Conservation (phyloP, 148 eudicot species). For the Rhododendron molle region DNA sequence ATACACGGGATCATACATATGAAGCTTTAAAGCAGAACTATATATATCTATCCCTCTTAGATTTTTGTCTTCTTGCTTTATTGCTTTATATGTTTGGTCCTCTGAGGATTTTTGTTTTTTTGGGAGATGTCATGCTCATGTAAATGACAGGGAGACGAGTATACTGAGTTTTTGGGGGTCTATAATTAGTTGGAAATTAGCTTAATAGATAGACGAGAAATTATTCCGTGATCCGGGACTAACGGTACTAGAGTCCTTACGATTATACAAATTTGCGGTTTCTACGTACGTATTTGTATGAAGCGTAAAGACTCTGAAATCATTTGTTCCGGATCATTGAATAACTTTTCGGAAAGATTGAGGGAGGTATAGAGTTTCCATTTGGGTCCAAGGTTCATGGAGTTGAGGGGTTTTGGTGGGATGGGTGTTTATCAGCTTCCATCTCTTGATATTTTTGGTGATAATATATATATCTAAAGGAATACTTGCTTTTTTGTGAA, state of each 20-base stretch:
- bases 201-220: not conserved
- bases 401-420: not conserved
- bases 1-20: not conserved
- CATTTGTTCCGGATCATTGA: not conserved
- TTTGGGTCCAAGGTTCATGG: not conserved
- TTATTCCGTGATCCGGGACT: not conserved
- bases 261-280: not conserved
- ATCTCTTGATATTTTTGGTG: not conserved
- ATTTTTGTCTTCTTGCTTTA: conserved; percentile 7
- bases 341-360: not conserved
- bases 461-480: not conserved
- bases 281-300: not conserved
- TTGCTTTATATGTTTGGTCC: conserved; percentile 3
- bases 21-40: conserved; percentile 1
- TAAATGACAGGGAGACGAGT: not conserved
- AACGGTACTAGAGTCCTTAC: not conserved
- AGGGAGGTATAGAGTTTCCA: not conserved
- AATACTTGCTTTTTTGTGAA: not conserved
- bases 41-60: not conserved
- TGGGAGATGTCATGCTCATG: not conserved
- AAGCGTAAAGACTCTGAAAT: not conserved
- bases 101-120: not conserved
- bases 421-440: not conserved
- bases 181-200: not conserved
- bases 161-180: not conserved